phyloP scores from a whole-genome alignment of 1,284 basidiomycete genomes.

The Heliocybe sulcata region DNA sequence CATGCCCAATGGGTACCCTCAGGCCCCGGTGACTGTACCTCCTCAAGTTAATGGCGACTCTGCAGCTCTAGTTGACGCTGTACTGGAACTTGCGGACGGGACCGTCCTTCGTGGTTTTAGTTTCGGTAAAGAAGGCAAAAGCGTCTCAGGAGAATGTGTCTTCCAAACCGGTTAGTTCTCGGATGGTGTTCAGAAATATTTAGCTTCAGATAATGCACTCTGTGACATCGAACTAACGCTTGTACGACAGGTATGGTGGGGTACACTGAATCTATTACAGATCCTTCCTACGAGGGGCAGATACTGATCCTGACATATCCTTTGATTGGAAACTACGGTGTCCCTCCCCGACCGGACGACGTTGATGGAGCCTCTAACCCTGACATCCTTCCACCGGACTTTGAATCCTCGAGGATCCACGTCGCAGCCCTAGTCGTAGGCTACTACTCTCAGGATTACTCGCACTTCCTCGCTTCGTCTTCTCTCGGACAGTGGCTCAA shows the following conservation, averaged over 20 bases:
- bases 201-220: neutral
- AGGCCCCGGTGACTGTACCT: constrained; percentile 46
- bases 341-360: constrained; percentile 67
- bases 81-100: constrained; percentile 91
- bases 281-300: constrained; percentile 98
- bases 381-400: constrained; percentile 68
- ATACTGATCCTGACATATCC: constrained; percentile 98
- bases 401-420: constrained; percentile 95
- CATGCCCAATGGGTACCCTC: constrained; percentile 32
- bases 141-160: constrained; percentile 95
- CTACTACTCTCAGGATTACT: constrained; percentile 92
- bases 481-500: constrained; percentile 92
- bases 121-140: constrained; percentile 91
- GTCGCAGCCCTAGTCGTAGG: constrained; percentile 89
- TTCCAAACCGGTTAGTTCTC: constrained; percentile 90
- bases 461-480: constrained; percentile 89
- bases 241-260: constrained; percentile 86
- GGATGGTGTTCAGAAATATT: neutral
- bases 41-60: constrained; percentile 18
- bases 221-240: constrained; percentile 5
- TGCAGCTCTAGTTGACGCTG: constrained; percentile 39
- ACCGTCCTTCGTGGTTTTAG: constrained; percentile 85
- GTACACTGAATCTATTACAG: constrained; percentile 97
- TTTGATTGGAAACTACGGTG: constrained; percentile 96
- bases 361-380: constrained; percentile 26